A percentile compares a stretch with the other conserved stretches of the same genome.
Conservation (phyloP, 371 early-diverging fungal species). For the Phascolomyces articulosus region DNA sequence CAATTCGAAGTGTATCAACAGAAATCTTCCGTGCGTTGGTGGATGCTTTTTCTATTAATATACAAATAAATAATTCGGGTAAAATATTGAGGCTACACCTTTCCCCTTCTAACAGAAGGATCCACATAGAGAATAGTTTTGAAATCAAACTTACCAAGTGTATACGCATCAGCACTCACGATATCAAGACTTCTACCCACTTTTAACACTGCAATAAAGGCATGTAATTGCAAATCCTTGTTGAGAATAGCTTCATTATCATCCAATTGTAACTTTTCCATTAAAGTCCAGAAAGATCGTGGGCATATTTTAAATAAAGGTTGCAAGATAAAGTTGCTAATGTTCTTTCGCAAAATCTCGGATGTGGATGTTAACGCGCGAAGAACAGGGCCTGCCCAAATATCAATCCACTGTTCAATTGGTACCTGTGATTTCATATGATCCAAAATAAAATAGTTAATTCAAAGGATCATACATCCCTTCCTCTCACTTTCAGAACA, state of each 20-base stretch:
- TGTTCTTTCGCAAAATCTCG: slow-evolving; percentile 42
- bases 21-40: slow-evolving; percentile 28
- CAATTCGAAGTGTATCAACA: slow-evolving; percentile 45
- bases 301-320: slow-evolving; percentile 40
- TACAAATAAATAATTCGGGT: neutral
- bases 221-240: slow-evolving; percentile 30
- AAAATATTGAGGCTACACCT: neutral
- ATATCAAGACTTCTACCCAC: slow-evolving; percentile 60
- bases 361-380: slow-evolving; percentile 39
- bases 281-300: slow-evolving; percentile 46
- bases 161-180: slow-evolving; percentile 53
- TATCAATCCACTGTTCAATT: slow-evolving; percentile 33
- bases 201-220: slow-evolving; percentile 53
- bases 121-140: too few relatives aligned
- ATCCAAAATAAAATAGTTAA: neutral
- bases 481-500: too few relatives aligned
- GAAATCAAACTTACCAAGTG: slow-evolving; percentile 7
- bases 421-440: slow-evolving; percentile 10
- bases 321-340: slow-evolving; percentile 35
- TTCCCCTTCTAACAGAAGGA: too few relatives aligned
- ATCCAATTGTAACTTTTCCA: slow-evolving; percentile 30
- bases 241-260: slow-evolving; percentile 19
- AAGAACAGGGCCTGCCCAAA: slow-evolving; percentile 43
- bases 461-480: too few relatives aligned
- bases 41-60: slow-evolving; percentile 15